A percentile compares a stretch with the other conserved stretches of the same genome.
Evolutionary conservation across 129 eudicot species (phyloP).

Genomic region (Heracleum sosnowskyi): DNA sequence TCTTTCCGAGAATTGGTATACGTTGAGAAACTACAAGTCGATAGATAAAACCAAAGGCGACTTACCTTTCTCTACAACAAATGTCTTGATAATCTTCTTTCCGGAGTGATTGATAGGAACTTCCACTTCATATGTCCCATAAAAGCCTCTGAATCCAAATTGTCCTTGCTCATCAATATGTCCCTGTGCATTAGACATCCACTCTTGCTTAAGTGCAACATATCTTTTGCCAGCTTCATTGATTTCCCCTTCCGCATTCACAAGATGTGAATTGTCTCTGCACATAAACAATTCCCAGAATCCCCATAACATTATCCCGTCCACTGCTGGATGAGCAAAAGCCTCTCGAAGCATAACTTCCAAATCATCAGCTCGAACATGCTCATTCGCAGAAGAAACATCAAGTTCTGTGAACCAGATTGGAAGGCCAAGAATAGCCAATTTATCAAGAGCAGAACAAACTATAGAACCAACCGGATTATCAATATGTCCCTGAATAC

Average conservation of each 20-base stretch:
- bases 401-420: conserved; percentile 95
- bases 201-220: conserved; percentile 65
- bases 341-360: conserved; percentile 88
- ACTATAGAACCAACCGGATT: conserved; percentile 78
- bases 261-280: conserved; percentile 65
- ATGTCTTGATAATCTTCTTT: conserved; percentile 50
- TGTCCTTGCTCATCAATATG: conserved; percentile 48
- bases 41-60: conserved; percentile 25
- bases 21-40: not conserved
- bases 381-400: conserved; percentile 67
- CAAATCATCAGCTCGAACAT: conserved; percentile 77
- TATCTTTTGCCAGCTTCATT: conserved; percentile 72
- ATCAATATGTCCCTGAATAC: conserved; percentile 86
- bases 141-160: conserved; percentile 68
- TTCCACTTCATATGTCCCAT: conserved; percentile 59
- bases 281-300: conserved; percentile 97
- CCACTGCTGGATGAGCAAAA: conserved; percentile 89
- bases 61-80: conserved; percentile 68
- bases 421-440: conserved; percentile 75
- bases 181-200: conserved; percentile 71
- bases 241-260: conserved; percentile 83
- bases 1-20: not conserved
- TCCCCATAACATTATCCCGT: conserved; percentile 94
- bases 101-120: conserved; percentile 17
- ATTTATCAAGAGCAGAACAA: conserved; percentile 58